Evolutionary conservation across 345 rosid genomes (phyloP).

Genomic region (Eucalyptus tenuipes): DNA sequence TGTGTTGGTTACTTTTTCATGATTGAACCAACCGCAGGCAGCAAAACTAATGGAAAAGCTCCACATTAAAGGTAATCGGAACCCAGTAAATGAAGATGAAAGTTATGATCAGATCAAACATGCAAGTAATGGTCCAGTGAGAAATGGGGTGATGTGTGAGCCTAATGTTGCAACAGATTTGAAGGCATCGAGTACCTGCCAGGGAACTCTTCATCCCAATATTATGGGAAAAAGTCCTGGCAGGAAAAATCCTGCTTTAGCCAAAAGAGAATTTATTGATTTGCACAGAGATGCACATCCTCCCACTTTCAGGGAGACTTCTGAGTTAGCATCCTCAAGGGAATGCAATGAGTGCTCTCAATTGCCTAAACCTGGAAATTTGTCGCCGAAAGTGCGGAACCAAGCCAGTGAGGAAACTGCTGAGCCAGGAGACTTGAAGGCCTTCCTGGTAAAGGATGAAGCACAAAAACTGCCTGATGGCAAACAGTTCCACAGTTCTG

Average conservation of each 20-base stretch:
- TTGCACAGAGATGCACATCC: neutral
- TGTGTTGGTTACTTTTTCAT: neutral
- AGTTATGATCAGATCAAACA: neutral
- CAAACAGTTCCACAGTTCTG: slow-evolving; percentile 13
- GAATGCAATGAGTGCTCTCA: slow-evolving; percentile 11
- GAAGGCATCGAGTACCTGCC: slow-evolving; percentile 7
- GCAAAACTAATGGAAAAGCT: slow-evolving; percentile 55
- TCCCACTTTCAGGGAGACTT: neutral
- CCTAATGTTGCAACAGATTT: neutral
- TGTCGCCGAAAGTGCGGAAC: slow-evolving; percentile 4
- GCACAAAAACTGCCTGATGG: slow-evolving; percentile 11
- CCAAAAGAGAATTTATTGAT: neutral
- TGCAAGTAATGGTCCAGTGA: neutral
- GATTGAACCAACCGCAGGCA: slow-evolving; percentile 29
- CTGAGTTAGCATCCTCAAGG: slow-evolving; percentile 4
- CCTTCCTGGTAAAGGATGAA: slow-evolving; percentile 20
- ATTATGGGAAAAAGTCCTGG: neutral
- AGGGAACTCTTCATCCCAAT: neutral
- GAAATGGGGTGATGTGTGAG: neutral
- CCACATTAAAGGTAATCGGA: slow-evolving; percentile 25
- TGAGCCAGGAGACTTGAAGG: slow-evolving; percentile 16
- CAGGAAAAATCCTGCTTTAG: neutral
- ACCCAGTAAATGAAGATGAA: slow-evolving; percentile 10
- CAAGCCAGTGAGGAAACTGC: slow-evolving; percentile 10
- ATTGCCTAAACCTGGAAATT: slow-evolving; percentile 8